Conservation (phyloP, 768 basidiomycete species). For the Leucocoprinus sp. region DNA sequence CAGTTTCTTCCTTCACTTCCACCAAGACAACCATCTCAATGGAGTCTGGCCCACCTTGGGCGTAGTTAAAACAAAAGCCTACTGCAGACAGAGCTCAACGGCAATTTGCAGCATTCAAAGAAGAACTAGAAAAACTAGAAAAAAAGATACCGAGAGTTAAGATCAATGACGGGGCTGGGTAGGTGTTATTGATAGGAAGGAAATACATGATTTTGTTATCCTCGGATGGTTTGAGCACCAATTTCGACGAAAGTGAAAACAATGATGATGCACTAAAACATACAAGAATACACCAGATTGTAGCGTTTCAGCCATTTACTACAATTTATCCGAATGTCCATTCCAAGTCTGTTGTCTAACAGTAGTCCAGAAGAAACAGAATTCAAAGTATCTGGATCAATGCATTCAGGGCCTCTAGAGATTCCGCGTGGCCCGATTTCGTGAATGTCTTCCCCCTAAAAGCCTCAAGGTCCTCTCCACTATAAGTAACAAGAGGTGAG, state of each 20-base stretch:
- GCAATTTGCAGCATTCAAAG: conserved; percentile 69
- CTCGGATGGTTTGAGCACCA: not conserved
- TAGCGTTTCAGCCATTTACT: conserved; percentile 2
- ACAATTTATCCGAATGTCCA: conserved; percentile 1
- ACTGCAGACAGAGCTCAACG: conserved; percentile 80
- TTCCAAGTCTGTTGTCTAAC: not conserved
- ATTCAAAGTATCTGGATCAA: conserved; percentile 34
- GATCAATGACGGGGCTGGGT: conserved; percentile 20
- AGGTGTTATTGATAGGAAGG: not conserved
- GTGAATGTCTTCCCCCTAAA: conserved; percentile 73
- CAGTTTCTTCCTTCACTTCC: not conserved
- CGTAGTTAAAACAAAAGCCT: conserved; percentile 47
- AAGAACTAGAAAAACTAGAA: conserved; percentile 81
- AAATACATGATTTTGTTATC: conserved; percentile 9
- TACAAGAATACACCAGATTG: conserved; percentile 1
- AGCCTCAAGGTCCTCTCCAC: conserved; percentile 81
- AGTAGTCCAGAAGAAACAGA: not conserved
- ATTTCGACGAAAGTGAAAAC: not conserved
- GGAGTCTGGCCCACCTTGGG: conserved; percentile 15
- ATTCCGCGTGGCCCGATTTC: conserved; percentile 62
- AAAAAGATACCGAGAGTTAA: conserved; percentile 47
- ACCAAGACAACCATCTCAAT: conserved; percentile 12
- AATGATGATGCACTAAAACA: not conserved
- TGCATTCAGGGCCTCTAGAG: conserved; percentile 63
- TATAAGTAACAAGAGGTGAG: conserved; percentile 81